These are phyloP conservation scores for Aphanomyces astaci DNA, from an alignment of 352 stramenopile species.

Conservation along the genomic window DNA sequence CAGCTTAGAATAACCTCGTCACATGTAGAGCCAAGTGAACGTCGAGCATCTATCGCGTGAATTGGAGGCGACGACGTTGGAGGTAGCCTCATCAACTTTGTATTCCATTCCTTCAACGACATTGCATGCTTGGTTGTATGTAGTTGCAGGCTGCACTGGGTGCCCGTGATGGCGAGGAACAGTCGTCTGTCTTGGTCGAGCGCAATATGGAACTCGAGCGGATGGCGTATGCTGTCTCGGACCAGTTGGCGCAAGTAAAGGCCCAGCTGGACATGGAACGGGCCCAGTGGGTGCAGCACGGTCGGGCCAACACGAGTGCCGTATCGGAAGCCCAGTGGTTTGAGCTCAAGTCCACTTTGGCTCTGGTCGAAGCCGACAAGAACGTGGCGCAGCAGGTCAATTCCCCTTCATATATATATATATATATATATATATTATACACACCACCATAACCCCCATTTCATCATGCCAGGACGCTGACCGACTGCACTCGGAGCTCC, in stretches of 20 bases:
- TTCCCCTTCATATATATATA: too few species aligned
- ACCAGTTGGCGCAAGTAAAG: background rate
- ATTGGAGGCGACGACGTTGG: background rate
- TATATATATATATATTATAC: too few species aligned
- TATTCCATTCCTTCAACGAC: too few species aligned
- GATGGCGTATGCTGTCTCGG: background rate
- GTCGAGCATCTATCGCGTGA: background rate
- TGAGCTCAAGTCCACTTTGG: conserved; percentile 5
- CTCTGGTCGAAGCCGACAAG: conserved; percentile 13
- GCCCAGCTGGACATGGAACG: background rate
- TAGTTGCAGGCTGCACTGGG: background rate
- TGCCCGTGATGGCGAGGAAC: background rate
- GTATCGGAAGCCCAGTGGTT: conserved; percentile 4
- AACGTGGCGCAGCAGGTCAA: conserved; percentile 2
- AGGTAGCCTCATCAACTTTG: too few species aligned
- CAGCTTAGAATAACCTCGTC: too few species aligned
- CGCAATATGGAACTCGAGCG: conserved; percentile 1
- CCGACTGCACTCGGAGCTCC: conserved; percentile 3
- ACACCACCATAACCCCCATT: too few species aligned
- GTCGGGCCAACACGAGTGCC: conserved; percentile 3
- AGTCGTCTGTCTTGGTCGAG: background rate
- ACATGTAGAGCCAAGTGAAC: background rate
- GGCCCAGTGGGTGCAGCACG: conserved; percentile 6
- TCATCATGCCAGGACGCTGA: conserved; percentile 6
- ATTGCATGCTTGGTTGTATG: too few species aligned